Conservation (phyloP, 176 grass and related monocot genomes). For the Eragrostis curvula region DNA sequence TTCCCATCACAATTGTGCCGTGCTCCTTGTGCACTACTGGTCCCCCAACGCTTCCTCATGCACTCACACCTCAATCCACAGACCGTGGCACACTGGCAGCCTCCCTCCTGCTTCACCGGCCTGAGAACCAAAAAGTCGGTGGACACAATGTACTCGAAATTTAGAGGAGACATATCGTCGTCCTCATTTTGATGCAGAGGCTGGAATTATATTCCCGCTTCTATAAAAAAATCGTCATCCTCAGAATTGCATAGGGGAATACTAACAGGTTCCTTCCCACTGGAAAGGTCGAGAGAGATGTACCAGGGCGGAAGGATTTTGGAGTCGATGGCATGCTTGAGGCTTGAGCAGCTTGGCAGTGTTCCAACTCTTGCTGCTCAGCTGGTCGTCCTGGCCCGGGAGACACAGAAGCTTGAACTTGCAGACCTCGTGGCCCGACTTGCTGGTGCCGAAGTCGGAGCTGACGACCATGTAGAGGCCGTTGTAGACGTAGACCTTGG, state of each 20-base stretch:
- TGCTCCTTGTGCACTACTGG: conserved; percentile 55
- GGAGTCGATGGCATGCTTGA: conserved; percentile 35
- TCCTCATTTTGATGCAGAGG: no score
- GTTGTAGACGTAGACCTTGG: conserved; percentile 80
- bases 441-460: conserved; percentile 54
- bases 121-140: conserved; percentile 45
- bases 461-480: conserved; percentile 76
- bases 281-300: conserved; percentile 67
- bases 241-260: conserved; percentile 64
- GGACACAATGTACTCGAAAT: conserved; percentile 50
- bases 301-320: conserved; percentile 47
- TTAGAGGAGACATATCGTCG: conserved; percentile 51
- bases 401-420: conserved; percentile 73
- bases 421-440: conserved; percentile 70
- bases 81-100: conserved; percentile 43
- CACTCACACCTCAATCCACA: conserved; percentile 63
- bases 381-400: conserved; percentile 52
- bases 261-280: conserved; percentile 46
- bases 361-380: conserved; percentile 60
- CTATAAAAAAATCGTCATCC: no score
- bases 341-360: conserved; percentile 58
- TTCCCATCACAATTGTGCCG: conserved; percentile 62
- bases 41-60: conserved; percentile 28
- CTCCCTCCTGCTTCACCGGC: conserved; percentile 27
- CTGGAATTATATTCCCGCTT: no score